Evolutionary conservation across 257 asterid genomes (phyloP), one percentile per base, ranked within the genome.

Genomic region (Plectranthus barbatus): DNA sequence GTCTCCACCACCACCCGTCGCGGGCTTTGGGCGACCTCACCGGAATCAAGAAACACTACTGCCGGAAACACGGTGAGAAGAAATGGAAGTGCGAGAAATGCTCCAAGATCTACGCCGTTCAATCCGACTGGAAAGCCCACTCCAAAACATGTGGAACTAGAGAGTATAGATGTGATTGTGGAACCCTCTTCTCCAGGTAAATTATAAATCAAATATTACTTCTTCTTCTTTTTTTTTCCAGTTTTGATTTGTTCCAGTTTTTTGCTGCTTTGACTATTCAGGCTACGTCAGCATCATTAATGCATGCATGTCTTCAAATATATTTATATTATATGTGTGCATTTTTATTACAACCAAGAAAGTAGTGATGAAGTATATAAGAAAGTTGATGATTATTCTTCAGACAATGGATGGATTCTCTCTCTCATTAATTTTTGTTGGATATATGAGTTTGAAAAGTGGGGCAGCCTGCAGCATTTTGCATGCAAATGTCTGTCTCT

Each of bases 61-160:
- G 90, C 79, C 68, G 97, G 60, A 90, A 90, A 68, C 97, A 90
- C 17, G 97, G 97, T 8, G 97, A 90, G 75, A 90, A 90, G 81
- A 90, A 90, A 50, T 90, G 95, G 91, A 86, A 83, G 68, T 90
- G 97, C 13, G 92, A 86, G 5, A 26, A 26, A 26, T 26, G 31
- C 31, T 26, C 31, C 3, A 90, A 90, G 80, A 74, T 83, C 7
- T 90, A 90, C 58, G 97, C 97, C 0, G 97, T 90, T 67, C 97
- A 85, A 54, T 86, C 97, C 0, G 97, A 90, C 65, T 87, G 95
- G 95, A 90, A 90, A 51, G 97, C 97, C 37, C 97, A 90, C 33
- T 71, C 85, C 2, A 90, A 87, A 26, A 90, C 86, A 15, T 90
- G 97, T 61, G 97, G 97, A 20, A 84, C 97, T 0, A 76, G 90